Conservation (phyloP, 2,329 filamentous ascomycete species). For the Chaetomiaceae sp. region DNA sequence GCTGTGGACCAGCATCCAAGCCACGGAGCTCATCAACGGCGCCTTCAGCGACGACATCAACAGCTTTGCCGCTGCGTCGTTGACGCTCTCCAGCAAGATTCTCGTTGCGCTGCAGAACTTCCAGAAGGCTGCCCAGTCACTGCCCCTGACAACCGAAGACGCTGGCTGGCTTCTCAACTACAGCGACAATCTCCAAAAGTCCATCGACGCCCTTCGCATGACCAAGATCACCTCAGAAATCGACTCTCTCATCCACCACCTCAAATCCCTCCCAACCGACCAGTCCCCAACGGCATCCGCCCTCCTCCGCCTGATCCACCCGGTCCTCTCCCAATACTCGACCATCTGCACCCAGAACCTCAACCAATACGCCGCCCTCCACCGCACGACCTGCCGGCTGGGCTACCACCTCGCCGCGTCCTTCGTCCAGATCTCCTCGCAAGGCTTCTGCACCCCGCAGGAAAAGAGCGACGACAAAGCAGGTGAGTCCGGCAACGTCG, state of each 20-base stretch:
- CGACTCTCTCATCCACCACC: slow-evolving; percentile 33
- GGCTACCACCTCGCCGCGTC: slow-evolving; percentile 69
- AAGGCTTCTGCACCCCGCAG: slow-evolving; percentile 87
- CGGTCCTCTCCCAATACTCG: slow-evolving; percentile 71
- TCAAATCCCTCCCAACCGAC: slow-evolving; percentile 36
- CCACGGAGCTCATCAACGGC: slow-evolving; percentile 18
- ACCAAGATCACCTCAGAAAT: slow-evolving; percentile 47
- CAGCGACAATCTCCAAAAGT: slow-evolving; percentile 46
- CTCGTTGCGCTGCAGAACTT: slow-evolving; percentile 76
- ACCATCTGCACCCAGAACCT: slow-evolving; percentile 56
- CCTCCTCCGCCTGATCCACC: slow-evolving; percentile 57
- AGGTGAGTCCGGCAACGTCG: slow-evolving; percentile 70
- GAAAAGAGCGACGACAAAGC: slow-evolving; percentile 71
- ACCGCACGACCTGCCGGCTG: slow-evolving; percentile 68
- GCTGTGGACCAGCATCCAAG: slow-evolving; percentile 52
- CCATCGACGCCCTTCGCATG: slow-evolving; percentile 56
- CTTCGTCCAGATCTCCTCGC: slow-evolving; percentile 71
- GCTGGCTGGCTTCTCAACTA: slow-evolving; percentile 57
- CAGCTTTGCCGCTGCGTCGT: slow-evolving; percentile 53
- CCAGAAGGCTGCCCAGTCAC: slow-evolving; percentile 48
- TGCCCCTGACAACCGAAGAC: slow-evolving; percentile 58
- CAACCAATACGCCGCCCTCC: slow-evolving; percentile 55
- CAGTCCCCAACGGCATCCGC: slow-evolving; percentile 42
- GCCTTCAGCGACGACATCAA: slow-evolving; percentile 28
- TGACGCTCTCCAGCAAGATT: slow-evolving; percentile 66